Conservation (phyloP, 257 asterid genomes). For the Ajuga chamaepitys region DNA sequence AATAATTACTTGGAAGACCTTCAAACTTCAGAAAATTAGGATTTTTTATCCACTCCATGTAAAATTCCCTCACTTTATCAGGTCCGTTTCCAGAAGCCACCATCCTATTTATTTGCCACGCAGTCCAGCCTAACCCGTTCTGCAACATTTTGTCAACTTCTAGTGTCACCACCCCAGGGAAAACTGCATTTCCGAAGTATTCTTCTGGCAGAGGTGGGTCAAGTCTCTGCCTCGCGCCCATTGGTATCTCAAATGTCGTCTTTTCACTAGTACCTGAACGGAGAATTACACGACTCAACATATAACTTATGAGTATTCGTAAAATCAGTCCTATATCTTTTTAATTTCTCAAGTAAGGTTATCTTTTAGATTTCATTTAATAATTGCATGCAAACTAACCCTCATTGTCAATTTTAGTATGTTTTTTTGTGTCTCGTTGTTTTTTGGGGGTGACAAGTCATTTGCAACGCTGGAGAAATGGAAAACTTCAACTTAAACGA, state of each 20-base stretch:
- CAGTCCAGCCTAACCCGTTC: slow-evolving; percentile 40
- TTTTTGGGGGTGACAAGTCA: no score
- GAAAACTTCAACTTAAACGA: no score
- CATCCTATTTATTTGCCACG: slow-evolving; percentile 30
- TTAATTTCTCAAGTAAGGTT: no score
- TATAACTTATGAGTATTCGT: no score
- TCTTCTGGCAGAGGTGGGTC: slow-evolving; percentile 34
- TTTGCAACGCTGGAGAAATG: no score
- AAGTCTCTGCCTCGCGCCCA: slow-evolving; percentile 28
- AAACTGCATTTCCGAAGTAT: slow-evolving; percentile 42
- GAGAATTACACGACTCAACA: no score
- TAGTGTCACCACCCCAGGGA: slow-evolving; percentile 7
- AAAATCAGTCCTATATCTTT: no score
- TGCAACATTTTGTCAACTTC: slow-evolving; percentile 12
- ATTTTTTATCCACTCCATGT: slow-evolving; percentile 21
- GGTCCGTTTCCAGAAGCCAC: slow-evolving; percentile 1
- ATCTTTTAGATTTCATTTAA: no score
- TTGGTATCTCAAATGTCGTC: slow-evolving; percentile 15
- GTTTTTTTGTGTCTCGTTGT: no score
- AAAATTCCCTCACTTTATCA: slow-evolving; percentile 22
- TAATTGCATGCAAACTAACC: no score
- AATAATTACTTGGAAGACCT: neutral
- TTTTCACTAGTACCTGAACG: no score
- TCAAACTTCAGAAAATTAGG: slow-evolving; percentile 15
- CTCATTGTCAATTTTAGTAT: no score